phyloP scores from a whole-genome alignment of 1,284 basidiomycete species.

The Apiotrichum porosum region DNA sequence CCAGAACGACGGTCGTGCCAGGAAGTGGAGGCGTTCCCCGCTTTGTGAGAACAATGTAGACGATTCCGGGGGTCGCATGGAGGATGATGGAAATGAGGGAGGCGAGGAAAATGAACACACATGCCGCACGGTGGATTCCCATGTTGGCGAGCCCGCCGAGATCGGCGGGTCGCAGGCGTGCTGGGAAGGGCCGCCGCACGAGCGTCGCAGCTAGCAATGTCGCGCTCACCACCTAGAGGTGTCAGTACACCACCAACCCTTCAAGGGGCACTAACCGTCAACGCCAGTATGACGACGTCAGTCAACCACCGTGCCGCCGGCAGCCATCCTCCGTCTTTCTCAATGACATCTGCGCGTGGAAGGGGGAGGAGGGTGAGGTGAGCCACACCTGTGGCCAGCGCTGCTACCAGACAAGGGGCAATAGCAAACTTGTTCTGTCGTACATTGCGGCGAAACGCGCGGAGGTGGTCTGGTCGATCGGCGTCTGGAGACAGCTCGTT shows the following conservation, averaged over 20 bases:
- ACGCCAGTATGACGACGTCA: not conserved
- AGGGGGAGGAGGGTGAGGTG: not conserved
- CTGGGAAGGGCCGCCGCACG: constrained; percentile 28
- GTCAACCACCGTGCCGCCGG: not conserved
- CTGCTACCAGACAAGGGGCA: not conserved
- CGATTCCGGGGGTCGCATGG: constrained; percentile 26
- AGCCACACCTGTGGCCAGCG: not conserved
- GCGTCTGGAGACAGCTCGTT: not conserved
- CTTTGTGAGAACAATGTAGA: constrained; percentile 27
- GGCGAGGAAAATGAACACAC: constrained; percentile 9
- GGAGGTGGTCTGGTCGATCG: constrained; percentile 5
- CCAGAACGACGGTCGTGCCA: constrained; percentile 1
- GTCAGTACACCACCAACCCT: not conserved
- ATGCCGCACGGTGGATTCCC: constrained; percentile 7
- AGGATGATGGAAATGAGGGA: constrained; percentile 5
- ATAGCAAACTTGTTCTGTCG: constrained; percentile 8
- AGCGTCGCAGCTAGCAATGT: constrained; percentile 14
- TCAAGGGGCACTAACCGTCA: not conserved
- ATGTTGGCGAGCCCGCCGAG: constrained; percentile 15
- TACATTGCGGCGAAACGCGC: constrained; percentile 9
- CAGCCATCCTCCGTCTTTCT: not conserved
- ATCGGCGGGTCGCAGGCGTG: constrained; percentile 9
- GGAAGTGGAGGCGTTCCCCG: constrained; percentile 4
- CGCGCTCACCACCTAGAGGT: constrained; percentile 4
- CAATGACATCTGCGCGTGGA: not conserved